phyloP scores from a whole-genome alignment of 257 asterid genomes.

The Solanum sparsipilum region DNA sequence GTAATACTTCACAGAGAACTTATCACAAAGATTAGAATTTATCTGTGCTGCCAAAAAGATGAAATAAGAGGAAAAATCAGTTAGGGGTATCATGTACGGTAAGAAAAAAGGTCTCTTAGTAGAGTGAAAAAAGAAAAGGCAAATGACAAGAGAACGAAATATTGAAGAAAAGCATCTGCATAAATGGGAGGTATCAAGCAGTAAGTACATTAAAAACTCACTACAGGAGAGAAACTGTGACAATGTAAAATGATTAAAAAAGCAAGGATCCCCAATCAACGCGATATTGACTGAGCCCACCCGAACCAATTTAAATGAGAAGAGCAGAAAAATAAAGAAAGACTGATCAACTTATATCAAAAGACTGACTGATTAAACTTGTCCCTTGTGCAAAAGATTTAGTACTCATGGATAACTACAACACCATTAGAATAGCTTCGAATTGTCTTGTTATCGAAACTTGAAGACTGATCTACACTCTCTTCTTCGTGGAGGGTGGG shows the following conservation, averaged over 20 bases:
- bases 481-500: not conserved
- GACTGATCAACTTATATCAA: not conserved
- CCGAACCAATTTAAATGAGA: not conserved
- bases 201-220: not conserved
- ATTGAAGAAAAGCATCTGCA: not conserved
- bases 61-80: constrained; percentile 25
- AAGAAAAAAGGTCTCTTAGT: not conserved
- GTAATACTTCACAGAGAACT: constrained; percentile 66
- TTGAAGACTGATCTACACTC: not conserved
- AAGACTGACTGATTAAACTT: not conserved
- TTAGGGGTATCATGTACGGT: constrained; percentile 7
- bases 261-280: not conserved
- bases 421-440: not conserved
- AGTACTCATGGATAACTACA: not conserved
- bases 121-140: not conserved
- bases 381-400: not conserved
- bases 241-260: not conserved
- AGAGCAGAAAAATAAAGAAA: not conserved
- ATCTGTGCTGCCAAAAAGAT: constrained; percentile 89
- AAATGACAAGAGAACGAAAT: not conserved
- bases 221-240: not conserved
- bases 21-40: constrained; percentile 73
- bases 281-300: not conserved
- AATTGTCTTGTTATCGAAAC: not conserved
- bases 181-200: not conserved